Base-by-base conservation (phyloP, 2,329 filamentous ascomycete species). In the Pseudocercospora musae region DNA sequence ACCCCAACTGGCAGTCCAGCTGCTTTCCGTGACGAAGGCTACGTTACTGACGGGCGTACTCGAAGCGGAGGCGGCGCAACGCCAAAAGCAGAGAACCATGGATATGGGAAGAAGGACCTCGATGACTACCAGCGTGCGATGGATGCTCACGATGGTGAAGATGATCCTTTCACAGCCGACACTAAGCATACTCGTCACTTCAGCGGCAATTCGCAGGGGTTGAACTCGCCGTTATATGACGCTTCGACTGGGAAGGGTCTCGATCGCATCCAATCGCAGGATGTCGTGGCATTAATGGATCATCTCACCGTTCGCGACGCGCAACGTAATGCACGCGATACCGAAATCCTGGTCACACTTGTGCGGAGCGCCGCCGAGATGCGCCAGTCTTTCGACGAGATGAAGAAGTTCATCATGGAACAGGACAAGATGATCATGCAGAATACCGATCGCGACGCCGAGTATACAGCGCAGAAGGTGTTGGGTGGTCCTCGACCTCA, bases 281-380 rank as follows among this genome's bases (percentile, higher is more conserved):
- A 99, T 73, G 96, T 99, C 70, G 90, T 99, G 66, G 92, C 94
- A 23, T 81, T 99, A 64, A 99, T 99, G 95, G 94, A 99, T 74
- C 95, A 99, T 77, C 87, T 99, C 66, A 98, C 96, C 75, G 95
- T 98, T 66, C 89, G 95, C 37, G 95, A 99, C 78, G 95, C 94
- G 44, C 94, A 98, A 78, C 89, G 95, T 63, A 98, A 95, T 77
- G 95, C 95, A 50, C 87, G 95, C 49, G 95, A 99, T 72, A 98
- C 95, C 0, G 95, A 99, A 77, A 97, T 99, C 59, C 82, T 99
- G 18, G 91, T 97, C 52, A 94, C 95, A 0, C 85, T 99, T 31
- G 95, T 99, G 64, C 89, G 94, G 63, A 93, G 92, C 59, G 94
- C 95, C 3, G 89, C 95, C 11, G 95, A 99, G 78, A 98, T 98